Evolutionary conservation across 108 stramenopile genomes (phyloP).

Genomic region (Fragilariopsis cylindrus): DNA sequence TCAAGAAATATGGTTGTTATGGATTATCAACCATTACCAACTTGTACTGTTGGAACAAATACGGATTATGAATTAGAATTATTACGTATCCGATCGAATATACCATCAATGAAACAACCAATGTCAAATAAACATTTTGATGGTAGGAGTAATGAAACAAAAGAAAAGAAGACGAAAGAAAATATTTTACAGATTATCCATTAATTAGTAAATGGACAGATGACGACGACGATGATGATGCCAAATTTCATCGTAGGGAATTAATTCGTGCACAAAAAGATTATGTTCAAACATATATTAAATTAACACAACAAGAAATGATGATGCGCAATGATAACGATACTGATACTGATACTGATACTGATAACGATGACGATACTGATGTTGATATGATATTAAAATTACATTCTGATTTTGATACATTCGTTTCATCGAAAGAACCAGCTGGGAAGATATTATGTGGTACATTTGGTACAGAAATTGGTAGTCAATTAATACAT

Average conservation of each 20-base stretch:
- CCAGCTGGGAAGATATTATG: conserved; percentile 1
- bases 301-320: not conserved
- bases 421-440: conserved; percentile 12
- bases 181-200: conserved; percentile 13
- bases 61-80: not conserved
- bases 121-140: conserved; percentile 6
- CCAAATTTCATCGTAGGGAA: no score
- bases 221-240: not conserved
- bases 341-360: not conserved
- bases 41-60: not conserved
- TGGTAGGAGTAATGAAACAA: no score
- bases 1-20: not conserved
- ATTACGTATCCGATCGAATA: not conserved
- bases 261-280: not conserved
- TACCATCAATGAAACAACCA: conserved; percentile 7
- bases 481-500: not conserved
- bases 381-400: not conserved
- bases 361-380: not conserved
- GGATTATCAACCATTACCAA: conserved; percentile 5
- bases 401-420: conserved; percentile 14
- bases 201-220: conserved; percentile 7
- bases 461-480: not conserved
- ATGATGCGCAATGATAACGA: not conserved
- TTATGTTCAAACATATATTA: not conserved
- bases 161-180: not conserved